phyloP scores from a whole-genome alignment of 345 rosid genomes.

The Brassica cretica region DNA sequence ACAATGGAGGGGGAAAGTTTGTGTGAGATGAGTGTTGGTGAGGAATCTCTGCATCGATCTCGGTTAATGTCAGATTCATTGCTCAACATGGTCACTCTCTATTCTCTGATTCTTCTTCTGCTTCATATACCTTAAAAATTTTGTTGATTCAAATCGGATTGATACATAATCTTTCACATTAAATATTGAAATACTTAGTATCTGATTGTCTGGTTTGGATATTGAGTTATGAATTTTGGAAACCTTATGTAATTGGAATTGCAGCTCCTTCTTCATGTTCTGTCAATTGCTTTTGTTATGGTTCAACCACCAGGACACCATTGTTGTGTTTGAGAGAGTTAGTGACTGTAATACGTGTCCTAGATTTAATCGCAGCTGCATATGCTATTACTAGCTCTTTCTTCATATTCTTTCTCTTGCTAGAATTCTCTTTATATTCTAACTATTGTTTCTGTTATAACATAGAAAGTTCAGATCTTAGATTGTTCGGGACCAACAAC shows the following conservation, averaged over 20 bases:
- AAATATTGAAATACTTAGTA: background rate
- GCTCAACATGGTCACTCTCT: background rate
- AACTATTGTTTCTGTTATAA: background rate
- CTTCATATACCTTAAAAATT: background rate
- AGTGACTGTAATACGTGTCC: too few species aligned
- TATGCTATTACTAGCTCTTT: too few species aligned
- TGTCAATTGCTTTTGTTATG: background rate
- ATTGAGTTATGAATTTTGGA: background rate
- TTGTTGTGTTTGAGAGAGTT: too few species aligned
- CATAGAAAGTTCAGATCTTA: constrained; percentile 20
- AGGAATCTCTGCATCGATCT: background rate
- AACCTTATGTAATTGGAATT: constrained; percentile 9
- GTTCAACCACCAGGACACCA: too few species aligned
- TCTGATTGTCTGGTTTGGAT: background rate
- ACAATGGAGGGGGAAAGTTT: background rate
- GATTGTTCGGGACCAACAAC: background rate
- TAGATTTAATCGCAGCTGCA: too few species aligned
- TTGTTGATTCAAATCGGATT: too few species aligned
- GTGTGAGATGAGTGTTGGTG: background rate
- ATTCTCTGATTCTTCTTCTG: background rate
- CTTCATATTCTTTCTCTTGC: too few species aligned
- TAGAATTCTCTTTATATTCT: background rate
- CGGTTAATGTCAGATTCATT: background rate
- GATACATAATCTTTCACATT: too few species aligned
- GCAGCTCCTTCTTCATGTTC: background rate